Evolutionary conservation across 2,329 filamentous ascomycete species (phyloP), one percentile per base, ranked within the genome.

Genomic region (Arthrinium puccinioides): DNA sequence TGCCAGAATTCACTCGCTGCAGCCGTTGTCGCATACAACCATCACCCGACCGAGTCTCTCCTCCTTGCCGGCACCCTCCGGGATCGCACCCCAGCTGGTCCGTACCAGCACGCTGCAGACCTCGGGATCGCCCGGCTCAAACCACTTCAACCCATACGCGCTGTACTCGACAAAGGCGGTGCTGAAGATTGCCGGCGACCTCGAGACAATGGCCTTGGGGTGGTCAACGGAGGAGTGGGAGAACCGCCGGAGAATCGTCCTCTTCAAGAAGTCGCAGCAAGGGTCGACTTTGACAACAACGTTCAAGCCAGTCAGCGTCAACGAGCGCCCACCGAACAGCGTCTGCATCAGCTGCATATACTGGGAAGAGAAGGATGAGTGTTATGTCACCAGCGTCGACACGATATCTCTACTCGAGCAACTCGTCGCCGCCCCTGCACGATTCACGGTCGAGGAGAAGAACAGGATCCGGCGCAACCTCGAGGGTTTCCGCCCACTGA

Each of bases 261-360:
- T 89, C 50, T 98, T 98, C 66, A 82, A 75, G 50, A 82, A 92
- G 51, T 78, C 76, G 42, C 90, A 97, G 61, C 72, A 71, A 23
- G 88, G 87, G 20, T 89, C 84, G 55, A 87, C 84, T 4, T 82
- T 97, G 39, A 82, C 80, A 23, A 79, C 87, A 11, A 82, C 73
- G 11, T 97, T 97, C 65, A 78, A 82, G 34, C 70, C 88, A 0
- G 81, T 96, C 32, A 72, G 84, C 13, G 78, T 79, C 11, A 85
- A 87, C 52, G 85, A 95, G 44, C 79, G 88, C 16, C 77, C 82
- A 1, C 78, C 82, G 3, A 85, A 90, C 64, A 88, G 84, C 62
- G 90, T 94, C 43, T 95, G 88, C 63, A 87, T 98, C 57, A 96
- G 89, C 62, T 98, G 92, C 68, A 98, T 98, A 54, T 89, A 82